phyloP scores from a whole-genome alignment of 1,284 basidiomycete species.

The Sphagnurus paluster region DNA sequence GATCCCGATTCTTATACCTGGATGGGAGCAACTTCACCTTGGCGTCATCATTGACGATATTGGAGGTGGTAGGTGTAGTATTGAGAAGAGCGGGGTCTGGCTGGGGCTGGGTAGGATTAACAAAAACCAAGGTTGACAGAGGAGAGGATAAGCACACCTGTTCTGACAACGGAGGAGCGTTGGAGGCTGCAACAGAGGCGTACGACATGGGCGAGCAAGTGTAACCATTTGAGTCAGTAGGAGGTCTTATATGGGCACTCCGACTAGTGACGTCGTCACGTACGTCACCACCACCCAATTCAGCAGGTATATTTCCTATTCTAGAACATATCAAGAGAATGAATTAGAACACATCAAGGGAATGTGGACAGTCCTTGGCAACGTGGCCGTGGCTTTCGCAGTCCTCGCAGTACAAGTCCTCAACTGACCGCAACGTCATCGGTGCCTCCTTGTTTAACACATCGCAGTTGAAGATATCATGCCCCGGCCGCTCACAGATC shows the following conservation, averaged over 20 bases:
- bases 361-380: conserved; percentile 74
- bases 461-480: conserved; percentile 81
- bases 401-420: conserved; percentile 67
- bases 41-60: conserved; percentile 45
- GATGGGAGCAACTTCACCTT: conserved; percentile 58
- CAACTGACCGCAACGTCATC: conserved; percentile 10
- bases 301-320: background rate
- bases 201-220: conserved; percentile 55
- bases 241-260: conserved; percentile 6
- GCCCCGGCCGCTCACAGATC: conserved; percentile 79
- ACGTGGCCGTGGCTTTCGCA: conserved; percentile 75
- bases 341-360: conserved; percentile 80
- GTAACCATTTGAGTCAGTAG: background rate
- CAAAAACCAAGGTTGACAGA: background rate
- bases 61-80: conserved; percentile 43
- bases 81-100: conserved; percentile 64
- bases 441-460: conserved; percentile 45
- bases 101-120: conserved; percentile 44
- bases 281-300: conserved; percentile 3
- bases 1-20: conserved; percentile 28
- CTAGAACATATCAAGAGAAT: conserved; percentile 11
- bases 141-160: conserved; percentile 36
- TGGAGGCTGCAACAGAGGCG: conserved; percentile 60
- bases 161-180: conserved; percentile 47
- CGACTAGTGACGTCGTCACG: conserved; percentile 18